A percentile compares a stretch with the other conserved stretches of the same genome.
These are phyloP conservation scores for Colletotrichum agaves DNA, from an alignment of 2,329 filamentous ascomycete genomes.

Conservation along the genomic window DNA sequence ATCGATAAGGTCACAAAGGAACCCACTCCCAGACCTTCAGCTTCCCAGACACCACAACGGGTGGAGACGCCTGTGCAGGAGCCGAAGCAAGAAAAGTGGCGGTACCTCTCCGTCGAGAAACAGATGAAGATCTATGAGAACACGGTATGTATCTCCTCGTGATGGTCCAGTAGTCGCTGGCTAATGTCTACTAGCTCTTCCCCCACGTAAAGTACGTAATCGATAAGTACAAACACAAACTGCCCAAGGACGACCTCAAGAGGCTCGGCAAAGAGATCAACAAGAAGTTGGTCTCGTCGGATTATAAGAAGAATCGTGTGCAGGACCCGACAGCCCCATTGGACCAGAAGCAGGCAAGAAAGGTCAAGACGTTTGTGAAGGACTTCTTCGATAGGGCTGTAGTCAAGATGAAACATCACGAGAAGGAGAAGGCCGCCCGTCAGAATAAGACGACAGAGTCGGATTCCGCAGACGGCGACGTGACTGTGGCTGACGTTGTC, in stretches of 20 bases:
- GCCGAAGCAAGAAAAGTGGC: constrained; percentile 77
- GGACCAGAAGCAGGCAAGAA: constrained; percentile 79
- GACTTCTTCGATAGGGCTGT: constrained; percentile 90
- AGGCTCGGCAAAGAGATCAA: constrained; percentile 74
- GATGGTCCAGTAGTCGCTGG: background rate
- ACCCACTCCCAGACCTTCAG: constrained; percentile 61
- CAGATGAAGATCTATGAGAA: constrained; percentile 96
- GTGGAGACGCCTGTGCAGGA: constrained; percentile 65
- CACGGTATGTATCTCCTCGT: constrained; percentile 70
- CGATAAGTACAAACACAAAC: constrained; percentile 86
- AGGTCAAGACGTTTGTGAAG: constrained; percentile 81
- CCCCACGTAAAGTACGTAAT: constrained; percentile 87
- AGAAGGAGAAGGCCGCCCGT: constrained; percentile 69
- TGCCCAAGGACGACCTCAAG: constrained; percentile 82
- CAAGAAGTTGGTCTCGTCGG: constrained; percentile 90
- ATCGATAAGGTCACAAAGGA: constrained; percentile 86
- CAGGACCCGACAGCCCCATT: constrained; percentile 78
- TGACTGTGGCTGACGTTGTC: constrained; percentile 45
- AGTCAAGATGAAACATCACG: constrained; percentile 75
- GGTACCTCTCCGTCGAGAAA: constrained; percentile 78
- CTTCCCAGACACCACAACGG: constrained; percentile 74
- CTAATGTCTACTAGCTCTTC: constrained; percentile 68
- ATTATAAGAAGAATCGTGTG: constrained; percentile 91
- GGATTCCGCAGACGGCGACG: constrained; percentile 39
- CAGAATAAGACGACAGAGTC: constrained; percentile 39